Percentiles rank a stretch among this genome's conserved stretches.
phyloP scores from a whole-genome alignment of 345 rosid species.

The Corymbia maculata region DNA sequence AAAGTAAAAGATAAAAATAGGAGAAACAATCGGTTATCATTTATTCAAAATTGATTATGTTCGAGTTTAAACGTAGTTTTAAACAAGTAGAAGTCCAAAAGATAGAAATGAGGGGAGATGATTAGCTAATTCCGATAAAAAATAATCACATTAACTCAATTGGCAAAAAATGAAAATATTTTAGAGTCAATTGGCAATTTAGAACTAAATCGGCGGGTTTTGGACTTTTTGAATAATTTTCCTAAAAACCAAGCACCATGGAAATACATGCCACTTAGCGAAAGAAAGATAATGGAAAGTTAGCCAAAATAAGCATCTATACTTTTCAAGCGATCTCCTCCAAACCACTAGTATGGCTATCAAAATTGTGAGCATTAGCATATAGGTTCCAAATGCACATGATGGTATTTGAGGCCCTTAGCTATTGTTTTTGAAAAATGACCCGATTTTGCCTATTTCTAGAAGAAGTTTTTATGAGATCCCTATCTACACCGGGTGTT shows the following conservation, averaged over 20 bases:
- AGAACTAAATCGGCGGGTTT: too few species aligned
- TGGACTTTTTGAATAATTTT: too few species aligned
- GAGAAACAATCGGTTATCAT: not conserved
- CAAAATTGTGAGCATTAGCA: not conserved
- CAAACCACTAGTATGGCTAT: not conserved
- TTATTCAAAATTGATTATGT: too few species aligned
- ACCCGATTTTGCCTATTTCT: not conserved
- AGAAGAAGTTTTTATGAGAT: too few species aligned
- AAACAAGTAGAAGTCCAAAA: not conserved
- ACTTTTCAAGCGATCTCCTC: not conserved
- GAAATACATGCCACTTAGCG: not conserved
- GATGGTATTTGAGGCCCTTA: fast-evolving
- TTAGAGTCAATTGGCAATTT: too few species aligned
- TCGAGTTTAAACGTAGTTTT: not conserved
- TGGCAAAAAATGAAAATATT: too few species aligned
- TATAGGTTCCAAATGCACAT: not conserved
- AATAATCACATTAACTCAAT: too few species aligned
- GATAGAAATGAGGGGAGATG: not conserved
- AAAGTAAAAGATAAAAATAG: not conserved
- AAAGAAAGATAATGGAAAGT: not conserved
- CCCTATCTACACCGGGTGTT: not conserved
- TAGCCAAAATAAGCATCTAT: not conserved
- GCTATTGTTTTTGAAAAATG: too few species aligned
- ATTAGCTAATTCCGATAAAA: not conserved
- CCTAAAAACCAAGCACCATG: not conserved